Evolutionary conservation across 208 protist species (phyloP), one percentile per base, ranked within the genome.

Genomic region (Leishmania turanica): DNA sequence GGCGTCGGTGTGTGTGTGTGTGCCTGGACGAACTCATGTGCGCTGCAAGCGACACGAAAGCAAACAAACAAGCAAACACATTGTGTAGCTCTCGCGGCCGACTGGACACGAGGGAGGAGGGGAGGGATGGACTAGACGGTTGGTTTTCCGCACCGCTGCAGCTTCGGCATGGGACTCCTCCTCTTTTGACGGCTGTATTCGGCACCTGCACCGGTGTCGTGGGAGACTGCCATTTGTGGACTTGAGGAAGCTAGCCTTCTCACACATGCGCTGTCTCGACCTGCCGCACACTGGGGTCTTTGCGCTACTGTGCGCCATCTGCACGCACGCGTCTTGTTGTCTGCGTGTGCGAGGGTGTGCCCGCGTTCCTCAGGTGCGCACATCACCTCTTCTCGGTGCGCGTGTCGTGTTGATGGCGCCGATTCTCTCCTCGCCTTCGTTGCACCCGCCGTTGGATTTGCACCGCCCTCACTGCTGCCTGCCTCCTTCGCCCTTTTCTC

Each of bases 331-430:
- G 37, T 79, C 5, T 31, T 77, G 27, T 1, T 79, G 31, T 72
- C 11, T 79, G 42, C 17, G 17, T 65, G 73, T 65, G 73, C 40
- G 27, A n/a, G 56, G 68, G 56, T 77, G 74, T 76, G 47, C 7
- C 13, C 17, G 65, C 21, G 65, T 13, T 71, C 27, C 65, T 71
- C 13, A 47, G 17, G 34, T 31, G 65, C 21, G 13, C 40, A 11
- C 65, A 71, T 71, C 40, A 27, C 65, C 11, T 71, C 37, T 42
- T 47, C 19, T 34, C 40, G 3, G 6, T 42, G 64, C 65, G 19
- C 40, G 65, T 42, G 31, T 8, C 40, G 19, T 72, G 19, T 11
- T 17, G 37, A 34, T 21, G 8, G 68, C 42, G 24, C 27, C 34
- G 2, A 47, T 17, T 72, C 5, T 42, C 65, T 53, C 21, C 11